Base-by-base conservation (phyloP, 2,329 filamentous ascomycete genomes). In the Pseudopyrenochaeta lycopersici region DNA sequence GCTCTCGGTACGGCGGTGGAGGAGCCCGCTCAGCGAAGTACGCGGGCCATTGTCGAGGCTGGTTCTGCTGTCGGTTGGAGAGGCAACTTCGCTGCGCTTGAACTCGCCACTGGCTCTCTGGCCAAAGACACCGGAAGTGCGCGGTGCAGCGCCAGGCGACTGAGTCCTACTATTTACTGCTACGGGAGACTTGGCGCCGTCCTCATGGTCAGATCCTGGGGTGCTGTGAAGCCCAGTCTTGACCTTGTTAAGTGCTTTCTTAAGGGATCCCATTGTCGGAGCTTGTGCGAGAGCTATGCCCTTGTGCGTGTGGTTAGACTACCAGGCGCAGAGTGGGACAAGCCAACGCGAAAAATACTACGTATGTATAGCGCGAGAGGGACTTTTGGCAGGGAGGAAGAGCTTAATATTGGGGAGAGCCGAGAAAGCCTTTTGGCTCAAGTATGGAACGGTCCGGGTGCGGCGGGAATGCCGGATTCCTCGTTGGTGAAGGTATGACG, bases 171-270 rank as follows among this genome's bases (percentile, higher is more conserved):
- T 67, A 62, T 72, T 76, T 52, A 59, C 46, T 23, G 53, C 63
- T 9, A 43, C 38, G 45, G 71, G 69, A 27, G 71, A 73, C 50
- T 66, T 71, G 60, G 67, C 20, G 43, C 63, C 59, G 46, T 46
- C 58, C 50, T 77, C 76, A 23, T 27, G 23, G 23, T 75, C 70
- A 54, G 46, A 48, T n/a, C 49, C 58, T 7, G 70, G 65, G 42
- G 61, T 70, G 54, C 71, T 70, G 63, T 58, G 63, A 44, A 60
- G 46, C 52, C 67, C 70, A 29, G 76, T 68, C 68, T 77, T 78
- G 56, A 81, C 70, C 68, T 77, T 78, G 44, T 67, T 72, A 46
- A 78, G 69, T 23, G 77, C 79, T 66, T 80, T 81, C 63, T 81
- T 81, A 60, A 81, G 76, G 47, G 78, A 77, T 58, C 70, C 64